Evolutionary conservation across 257 asterid species (phyloP), one percentile per base, ranked within the genome.

Genomic region (Leonotis leonurus): DNA sequence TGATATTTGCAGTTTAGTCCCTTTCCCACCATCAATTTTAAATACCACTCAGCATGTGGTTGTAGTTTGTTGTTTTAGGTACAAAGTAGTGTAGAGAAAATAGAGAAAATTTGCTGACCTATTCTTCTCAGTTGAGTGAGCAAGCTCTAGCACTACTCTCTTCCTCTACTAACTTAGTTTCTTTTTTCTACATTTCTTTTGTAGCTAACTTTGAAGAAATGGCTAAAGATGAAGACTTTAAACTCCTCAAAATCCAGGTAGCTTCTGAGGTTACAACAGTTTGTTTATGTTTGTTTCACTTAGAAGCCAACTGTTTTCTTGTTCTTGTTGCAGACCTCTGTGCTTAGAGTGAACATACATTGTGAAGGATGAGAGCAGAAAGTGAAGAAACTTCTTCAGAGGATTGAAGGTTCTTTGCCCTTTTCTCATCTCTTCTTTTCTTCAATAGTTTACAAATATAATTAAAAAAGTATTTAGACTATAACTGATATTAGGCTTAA

Each of bases 221-320:
- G 96, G 70, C 87, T 76, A 91, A 82, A 78, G 94, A 81, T 55
- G 98, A 79, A 62, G 95, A 82, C 83, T 88, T 80, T 71, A 85
- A 88, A 81, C 94, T 88, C 56, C 95, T 91, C 71, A 91, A 85
- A 86, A 82, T 91, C 77, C 98, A 85, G 95, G 96, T 84, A 57
- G 1, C 17, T 18, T 52, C 37, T 52, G 22, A 2, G 21, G 0
- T n/a, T 26, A 7, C 35, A 7, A 18, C 10, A 45, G n/a, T n/a
- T n/a, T n/a, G 14, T 51, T 27, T 26, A 3, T 25, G 11, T 6
- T 25, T 25, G 1, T 4, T 48, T 21, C 21, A 9, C 4, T 22
- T 21, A 2, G 1, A 10, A 4, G 9, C 18, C 6, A 12, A 13
- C 29, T n/a, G n/a, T 25, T 3, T 50, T 16, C 21, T 44, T 13